Base-by-base conservation (phyloP, 129 eudicot species). In the Rutidosis leptorrhynchoides region DNA sequence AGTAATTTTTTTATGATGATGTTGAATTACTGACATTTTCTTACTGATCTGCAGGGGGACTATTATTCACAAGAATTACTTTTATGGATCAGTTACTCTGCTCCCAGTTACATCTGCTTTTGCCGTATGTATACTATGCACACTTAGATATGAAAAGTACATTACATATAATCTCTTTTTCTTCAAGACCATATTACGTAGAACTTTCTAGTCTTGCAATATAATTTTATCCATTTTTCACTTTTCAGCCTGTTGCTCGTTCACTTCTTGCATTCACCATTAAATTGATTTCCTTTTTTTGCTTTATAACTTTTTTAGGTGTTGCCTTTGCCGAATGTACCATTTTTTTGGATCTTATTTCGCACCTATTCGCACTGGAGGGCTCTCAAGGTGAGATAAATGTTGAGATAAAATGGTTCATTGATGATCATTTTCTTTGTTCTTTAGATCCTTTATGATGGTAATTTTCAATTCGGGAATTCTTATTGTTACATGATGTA, bases 311-410 rank as follows among this genome's bases (percentile, higher is more conserved):
- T 57, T 54, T 11, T 70, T 58, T 78, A 94, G 99, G 93, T 94
- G 68, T 75, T 94, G 57, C 97, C 97, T 45, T 74, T 89, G 83
- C 99, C 99, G 30, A 94, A 94, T 68, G 83, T 94, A 71, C 95
- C 99, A 10, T 94, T 94, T 82, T 94, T 94, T 69, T 94, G 99
- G 97, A 72, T 82, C 54, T 82, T 86, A 45, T 89, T 85, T 69
- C 99, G 97, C 35, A 67, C 95, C 5, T 89, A 89, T 74, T 89
- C 97, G 58, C 93, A 89, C 74, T 94, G 95, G 97, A 87, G 89
- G 78, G 99, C 99, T 75, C 83, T 78, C 33, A 79, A 94, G 93
- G 99, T 89, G 61, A 65, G 83, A 24, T n/a, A 55, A n/a, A n/a
- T n/a, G n/a, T n/a, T n/a, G n/a, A n/a, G n/a, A 20, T 30, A 7